Conservation (phyloP, 257 asterid species). For the Solanum chilense region DNA sequence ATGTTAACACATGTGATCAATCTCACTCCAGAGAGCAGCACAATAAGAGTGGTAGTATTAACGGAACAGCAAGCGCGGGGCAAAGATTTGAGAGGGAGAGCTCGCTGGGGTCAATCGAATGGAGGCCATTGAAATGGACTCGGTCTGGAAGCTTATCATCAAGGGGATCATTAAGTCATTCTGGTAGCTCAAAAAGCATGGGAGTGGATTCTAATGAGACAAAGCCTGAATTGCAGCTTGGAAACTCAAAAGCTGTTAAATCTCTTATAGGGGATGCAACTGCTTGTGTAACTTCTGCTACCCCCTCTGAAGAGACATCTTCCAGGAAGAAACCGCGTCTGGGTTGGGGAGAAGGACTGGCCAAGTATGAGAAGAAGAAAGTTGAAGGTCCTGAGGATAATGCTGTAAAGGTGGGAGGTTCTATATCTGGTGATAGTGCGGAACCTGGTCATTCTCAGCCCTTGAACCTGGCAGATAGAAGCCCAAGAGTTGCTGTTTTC, state of each 20-base stretch:
- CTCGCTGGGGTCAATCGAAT: constrained; percentile 39
- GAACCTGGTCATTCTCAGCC: constrained; percentile 35
- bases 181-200: constrained; percentile 30
- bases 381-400: constrained; percentile 67
- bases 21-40: constrained; percentile 38
- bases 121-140: constrained; percentile 31
- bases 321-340: constrained; percentile 95
- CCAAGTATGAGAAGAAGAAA: constrained; percentile 90
- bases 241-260: constrained; percentile 9
- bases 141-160: constrained; percentile 33
- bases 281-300: constrained; percentile 14
- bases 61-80: constrained; percentile 15
- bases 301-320: constrained; percentile 36
- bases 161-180: constrained; percentile 31
- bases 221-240: constrained; percentile 18
- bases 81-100: constrained; percentile 55
- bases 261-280: constrained; percentile 15
- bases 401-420: constrained; percentile 12
- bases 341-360: constrained; percentile 99
- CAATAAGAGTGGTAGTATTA: constrained; percentile 26
- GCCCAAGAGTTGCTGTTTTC: constrained; percentile 41
- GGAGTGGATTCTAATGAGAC: constrained; percentile 21
- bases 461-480: constrained; percentile 34
- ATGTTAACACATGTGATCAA: constrained; percentile 25
- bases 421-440: constrained; percentile 18